A percentile compares a stretch with the other conserved stretches of the same genome.
phyloP scores from a whole-genome alignment of 305 asterid genomes.

The Fraxinus paxiana region DNA sequence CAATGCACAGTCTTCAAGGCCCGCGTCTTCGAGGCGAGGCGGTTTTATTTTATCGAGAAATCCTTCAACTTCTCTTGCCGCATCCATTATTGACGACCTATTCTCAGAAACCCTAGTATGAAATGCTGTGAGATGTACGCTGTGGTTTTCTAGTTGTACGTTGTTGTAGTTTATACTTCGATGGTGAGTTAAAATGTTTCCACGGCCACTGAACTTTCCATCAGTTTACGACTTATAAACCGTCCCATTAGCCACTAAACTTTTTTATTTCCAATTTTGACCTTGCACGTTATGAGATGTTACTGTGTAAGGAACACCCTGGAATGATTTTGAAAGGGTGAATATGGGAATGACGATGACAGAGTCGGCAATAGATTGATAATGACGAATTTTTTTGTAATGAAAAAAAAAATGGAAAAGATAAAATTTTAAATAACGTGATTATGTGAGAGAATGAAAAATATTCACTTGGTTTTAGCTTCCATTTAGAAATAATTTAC shows the following conservation, averaged over 20 bases:
- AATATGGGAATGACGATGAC: background rate
- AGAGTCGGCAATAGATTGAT: background rate
- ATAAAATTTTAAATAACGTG: background rate
- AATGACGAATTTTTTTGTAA: background rate
- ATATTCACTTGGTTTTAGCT: background rate
- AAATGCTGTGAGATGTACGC: background rate
- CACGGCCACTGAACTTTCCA: too few relatives aligned
- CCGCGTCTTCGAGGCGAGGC: conserved; percentile 85
- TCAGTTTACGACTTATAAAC: too few relatives aligned
- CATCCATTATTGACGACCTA: conserved; percentile 37
- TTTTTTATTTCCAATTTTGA: background rate
- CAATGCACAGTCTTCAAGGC: conserved; percentile 85
- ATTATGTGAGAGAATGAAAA: background rate
- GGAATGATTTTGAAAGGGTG: background rate
- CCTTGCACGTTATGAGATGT: background rate
- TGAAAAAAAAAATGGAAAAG: background rate
- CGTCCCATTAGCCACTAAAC: too few relatives aligned
- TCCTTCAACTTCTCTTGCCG: conserved; percentile 37
- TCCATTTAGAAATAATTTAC: background rate
- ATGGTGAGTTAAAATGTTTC: too few relatives aligned
- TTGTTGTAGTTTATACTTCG: background rate
- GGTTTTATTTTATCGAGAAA: conserved; percentile 50
- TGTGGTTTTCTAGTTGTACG: background rate
- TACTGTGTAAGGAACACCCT: background rate
- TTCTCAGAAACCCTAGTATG: background rate